Base-by-base conservation (phyloP, 176 grass and related monocot genomes). In the Aegilops tauschii region DNA sequence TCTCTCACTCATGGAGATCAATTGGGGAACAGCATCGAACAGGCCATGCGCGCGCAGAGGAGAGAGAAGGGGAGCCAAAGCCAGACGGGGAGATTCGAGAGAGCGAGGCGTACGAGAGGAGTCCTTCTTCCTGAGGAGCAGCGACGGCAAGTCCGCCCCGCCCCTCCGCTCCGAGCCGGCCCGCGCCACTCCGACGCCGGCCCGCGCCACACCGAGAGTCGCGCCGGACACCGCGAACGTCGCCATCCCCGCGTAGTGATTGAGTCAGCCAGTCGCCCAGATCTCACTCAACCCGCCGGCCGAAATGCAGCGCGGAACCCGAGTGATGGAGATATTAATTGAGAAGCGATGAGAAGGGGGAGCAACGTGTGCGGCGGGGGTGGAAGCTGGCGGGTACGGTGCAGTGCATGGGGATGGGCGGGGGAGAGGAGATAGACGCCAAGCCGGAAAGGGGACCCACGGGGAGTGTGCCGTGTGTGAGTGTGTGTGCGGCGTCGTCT, bases 141-240 rank as follows among this genome's bases (percentile, higher is more conserved):
- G 49, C 66, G 73, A n/a, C 47, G 88, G 82, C 88, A 86, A 58
- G 81, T 92, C 90, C 68, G 77, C 63, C 59, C 40, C 82, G 21
- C 54, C 69, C 77, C 80, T 87, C 75, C 80, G 87, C 78, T 94
- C 89, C 65, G 16, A 21, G 25, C 76, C 81, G n/a, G 85, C 81
- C 76, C 89, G 89, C 61, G 69, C 61, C 67, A 68, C 63, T 16
- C 23, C 64, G 16, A 10, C 75, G 39, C 68, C 78, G 39, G 87
- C 72, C 42, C 83, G 59, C 74, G 74, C 80, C n/a, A 91, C 86
- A 21, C 93, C 87, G 66, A 95, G 86, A 32, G 88, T 92, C 12
- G 86, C 84, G 50, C 91, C 88, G 21, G 91, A 95, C 25, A 95
- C 83, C 10, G 91, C 88, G 85, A 95, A 93, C 75, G 87, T 58